phyloP scores from a whole-genome alignment of 495 filamentous ascomycete genomes.

The Talaromyces nanjingensis region DNA sequence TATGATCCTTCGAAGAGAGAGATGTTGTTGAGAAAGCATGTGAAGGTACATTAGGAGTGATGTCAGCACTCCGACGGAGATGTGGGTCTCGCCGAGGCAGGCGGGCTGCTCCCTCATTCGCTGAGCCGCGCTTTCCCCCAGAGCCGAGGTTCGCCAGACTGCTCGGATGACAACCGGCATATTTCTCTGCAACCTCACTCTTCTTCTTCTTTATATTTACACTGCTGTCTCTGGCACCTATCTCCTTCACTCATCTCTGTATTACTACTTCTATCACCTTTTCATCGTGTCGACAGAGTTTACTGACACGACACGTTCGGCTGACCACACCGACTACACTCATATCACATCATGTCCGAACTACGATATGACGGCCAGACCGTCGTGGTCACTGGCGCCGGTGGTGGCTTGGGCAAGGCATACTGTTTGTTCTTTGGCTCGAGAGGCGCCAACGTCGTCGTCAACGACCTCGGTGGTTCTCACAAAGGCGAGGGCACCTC shows the following conservation, averaged over 20 bases:
- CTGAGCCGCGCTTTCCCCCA: background rate
- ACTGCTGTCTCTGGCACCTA: background rate
- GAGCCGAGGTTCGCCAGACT: slow-evolving; percentile 37
- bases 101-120: slow-evolving; percentile 4
- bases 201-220: slow-evolving; percentile 17
- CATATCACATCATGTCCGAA: slow-evolving; percentile 53
- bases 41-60: background rate
- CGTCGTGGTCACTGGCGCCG: slow-evolving; percentile 93
- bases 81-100: background rate
- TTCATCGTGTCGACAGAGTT: background rate
- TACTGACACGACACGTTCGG: background rate
- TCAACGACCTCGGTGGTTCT: slow-evolving; percentile 92
- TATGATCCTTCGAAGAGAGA: background rate
- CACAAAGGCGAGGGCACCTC: slow-evolving; percentile 92
- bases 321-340: background rate
- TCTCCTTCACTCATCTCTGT: background rate
- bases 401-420: slow-evolving; percentile 87
- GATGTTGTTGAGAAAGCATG: background rate
- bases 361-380: slow-evolving; percentile 94
- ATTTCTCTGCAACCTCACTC: slow-evolving; percentile 7
- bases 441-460: slow-evolving; percentile 90
- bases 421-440: slow-evolving; percentile 90
- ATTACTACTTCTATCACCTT: background rate
- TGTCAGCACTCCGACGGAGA: background rate
- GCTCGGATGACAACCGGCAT: slow-evolving; percentile 22